Conservation (phyloP, 306 rosid genomes). For the Casuarina glauca region DNA sequence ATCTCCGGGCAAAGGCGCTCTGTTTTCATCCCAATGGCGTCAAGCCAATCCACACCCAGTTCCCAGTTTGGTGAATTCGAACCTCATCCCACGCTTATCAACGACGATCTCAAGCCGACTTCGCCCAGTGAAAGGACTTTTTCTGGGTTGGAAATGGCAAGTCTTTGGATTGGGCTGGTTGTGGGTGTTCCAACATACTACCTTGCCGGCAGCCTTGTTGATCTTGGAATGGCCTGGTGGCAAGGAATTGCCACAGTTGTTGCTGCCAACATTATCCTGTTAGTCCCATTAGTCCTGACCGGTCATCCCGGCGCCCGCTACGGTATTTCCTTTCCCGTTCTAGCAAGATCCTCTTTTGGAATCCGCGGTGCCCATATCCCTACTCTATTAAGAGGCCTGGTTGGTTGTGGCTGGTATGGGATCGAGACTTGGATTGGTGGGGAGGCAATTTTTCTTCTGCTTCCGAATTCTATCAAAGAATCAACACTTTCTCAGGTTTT, state of each 20-base stretch:
- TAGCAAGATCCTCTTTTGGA: slow-evolving; percentile 84
- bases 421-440: slow-evolving; percentile 97
- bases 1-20: slow-evolving; percentile 30
- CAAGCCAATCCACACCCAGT: slow-evolving; percentile 10
- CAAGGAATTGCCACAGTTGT: slow-evolving; percentile 87
- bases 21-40: slow-evolving; percentile 26
- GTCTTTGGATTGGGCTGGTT: slow-evolving; percentile 82
- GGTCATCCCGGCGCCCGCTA: slow-evolving; percentile 82
- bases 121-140: slow-evolving; percentile 49
- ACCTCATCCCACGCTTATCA: slow-evolving; percentile 53
- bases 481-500: slow-evolving; percentile 31
- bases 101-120: slow-evolving; percentile 82
- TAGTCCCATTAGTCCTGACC: slow-evolving; percentile 62
- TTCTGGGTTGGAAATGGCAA: slow-evolving; percentile 66
- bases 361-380: slow-evolving; percentile 85
- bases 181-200: slow-evolving; percentile 91
- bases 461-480: slow-evolving; percentile 52
- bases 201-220: slow-evolving; percentile 86
- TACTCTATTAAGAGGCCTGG: slow-evolving; percentile 68
- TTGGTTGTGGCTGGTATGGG: slow-evolving; percentile 99
- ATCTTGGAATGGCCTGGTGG: slow-evolving; percentile 99
- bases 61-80: slow-evolving; percentile 24
- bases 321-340: slow-evolving; percentile 84
- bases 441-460: slow-evolving; percentile 74
- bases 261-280: slow-evolving; percentile 54